These are phyloP conservation scores for Alternaria atra DNA, from an alignment of 2,329 filamentous ascomycete species.

Conservation along the genomic window DNA sequence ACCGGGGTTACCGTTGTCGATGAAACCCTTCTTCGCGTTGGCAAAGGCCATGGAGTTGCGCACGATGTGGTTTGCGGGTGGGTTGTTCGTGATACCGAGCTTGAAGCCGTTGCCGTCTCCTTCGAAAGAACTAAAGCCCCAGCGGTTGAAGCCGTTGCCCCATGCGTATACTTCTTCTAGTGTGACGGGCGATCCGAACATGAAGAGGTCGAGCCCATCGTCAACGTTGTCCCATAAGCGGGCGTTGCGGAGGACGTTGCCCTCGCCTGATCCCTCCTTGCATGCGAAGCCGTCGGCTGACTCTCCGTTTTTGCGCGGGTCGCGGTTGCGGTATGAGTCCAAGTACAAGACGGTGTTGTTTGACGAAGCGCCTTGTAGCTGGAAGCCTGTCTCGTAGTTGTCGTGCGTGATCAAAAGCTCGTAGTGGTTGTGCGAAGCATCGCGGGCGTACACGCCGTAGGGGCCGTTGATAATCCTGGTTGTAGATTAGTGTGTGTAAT, in stretches of 20 bases:
- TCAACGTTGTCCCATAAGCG: constrained; percentile 63
- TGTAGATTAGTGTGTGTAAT: background rate
- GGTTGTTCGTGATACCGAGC: constrained; percentile 51
- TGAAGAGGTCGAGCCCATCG: constrained; percentile 58
- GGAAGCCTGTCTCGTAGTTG: constrained; percentile 53
- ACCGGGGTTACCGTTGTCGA: constrained; percentile 57
- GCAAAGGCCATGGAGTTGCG: constrained; percentile 57
- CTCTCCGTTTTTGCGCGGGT: constrained; percentile 62
- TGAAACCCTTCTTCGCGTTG: constrained; percentile 59
- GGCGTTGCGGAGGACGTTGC: constrained; percentile 57
- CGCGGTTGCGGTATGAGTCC: constrained; percentile 36
- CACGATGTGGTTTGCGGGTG: constrained; percentile 55
- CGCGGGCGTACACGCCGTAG: constrained; percentile 50
- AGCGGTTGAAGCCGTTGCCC: constrained; percentile 59
- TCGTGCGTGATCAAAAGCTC: constrained; percentile 50
- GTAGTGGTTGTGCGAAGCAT: constrained; percentile 50
- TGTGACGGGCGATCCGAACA: constrained; percentile 55
- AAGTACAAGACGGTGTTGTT: constrained; percentile 37
- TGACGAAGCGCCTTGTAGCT: constrained; percentile 44
- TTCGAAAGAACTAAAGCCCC: constrained; percentile 55
- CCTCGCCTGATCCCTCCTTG: constrained; percentile 58
- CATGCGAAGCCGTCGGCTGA: constrained; percentile 61
- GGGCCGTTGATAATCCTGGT: constrained; percentile 47
- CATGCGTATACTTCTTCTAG: constrained; percentile 58
- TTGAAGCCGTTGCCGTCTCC: constrained; percentile 62